A percentile compares a stretch with the other conserved stretches of the same genome.
These are phyloP conservation scores for Dacryopinax primogenitus DNA, from an alignment of 768 basidiomycete genomes.

Conservation along the genomic window DNA sequence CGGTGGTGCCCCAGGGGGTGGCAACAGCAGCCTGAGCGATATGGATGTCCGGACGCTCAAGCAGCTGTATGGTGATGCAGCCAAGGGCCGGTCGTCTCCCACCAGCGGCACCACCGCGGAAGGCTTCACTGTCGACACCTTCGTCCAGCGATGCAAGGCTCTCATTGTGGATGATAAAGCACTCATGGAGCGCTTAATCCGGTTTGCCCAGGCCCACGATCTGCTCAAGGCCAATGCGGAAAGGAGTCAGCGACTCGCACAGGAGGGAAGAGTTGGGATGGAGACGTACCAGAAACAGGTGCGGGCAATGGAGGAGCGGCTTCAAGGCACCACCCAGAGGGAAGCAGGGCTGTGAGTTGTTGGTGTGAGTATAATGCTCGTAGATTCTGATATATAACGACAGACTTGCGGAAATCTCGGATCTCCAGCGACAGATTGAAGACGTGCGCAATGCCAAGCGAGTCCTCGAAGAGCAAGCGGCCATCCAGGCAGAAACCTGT, in stretches of 20 bases:
- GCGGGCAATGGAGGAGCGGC: conserved; percentile 61
- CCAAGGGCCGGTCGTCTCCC: conserved; percentile 21
- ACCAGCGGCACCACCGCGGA: conserved; percentile 19
- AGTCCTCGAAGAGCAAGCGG: conserved; percentile 52
- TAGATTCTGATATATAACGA: conserved; percentile 11
- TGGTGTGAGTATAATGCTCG: not conserved
- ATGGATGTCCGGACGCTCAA: conserved; percentile 81
- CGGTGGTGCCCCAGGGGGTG: not conserved
- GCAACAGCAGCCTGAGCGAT: conserved; percentile 41
- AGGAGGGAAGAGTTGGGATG: conserved; percentile 62
- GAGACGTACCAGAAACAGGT: conserved; percentile 90
- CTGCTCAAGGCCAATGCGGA: conserved; percentile 85
- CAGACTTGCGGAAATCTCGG: conserved; percentile 55
- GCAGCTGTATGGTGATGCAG: conserved; percentile 45
- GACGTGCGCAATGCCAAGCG: conserved; percentile 48
- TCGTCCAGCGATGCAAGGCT: conserved; percentile 63
- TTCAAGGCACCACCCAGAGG: conserved; percentile 39
- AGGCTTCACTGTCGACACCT: conserved; percentile 63
- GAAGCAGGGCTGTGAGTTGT: conserved; percentile 44
- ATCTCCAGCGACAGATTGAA: conserved; percentile 50
- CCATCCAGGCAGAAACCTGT: conserved; percentile 61
- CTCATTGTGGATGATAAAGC: conserved; percentile 72
- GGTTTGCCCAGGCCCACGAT: conserved; percentile 82
- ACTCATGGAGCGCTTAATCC: conserved; percentile 68
- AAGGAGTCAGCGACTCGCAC: conserved; percentile 77